Evolutionary conservation across 805 yeast species (phyloP).

Genomic region (Komagataella populi): DNA sequence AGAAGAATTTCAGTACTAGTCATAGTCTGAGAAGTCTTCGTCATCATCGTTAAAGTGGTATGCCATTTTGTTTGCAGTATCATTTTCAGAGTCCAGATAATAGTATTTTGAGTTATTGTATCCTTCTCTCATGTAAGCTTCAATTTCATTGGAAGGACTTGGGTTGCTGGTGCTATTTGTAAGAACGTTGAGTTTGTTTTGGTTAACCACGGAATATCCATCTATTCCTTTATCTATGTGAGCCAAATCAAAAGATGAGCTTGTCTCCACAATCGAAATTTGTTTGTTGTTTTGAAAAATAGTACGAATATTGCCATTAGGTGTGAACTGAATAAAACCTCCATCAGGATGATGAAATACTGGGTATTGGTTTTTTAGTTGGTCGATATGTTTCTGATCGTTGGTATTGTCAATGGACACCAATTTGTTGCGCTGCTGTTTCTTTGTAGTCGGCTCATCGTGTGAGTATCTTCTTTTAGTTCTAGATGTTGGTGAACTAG

Average conservation of each 20-base stretch:
- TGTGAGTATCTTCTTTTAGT: slow-evolving; percentile 24
- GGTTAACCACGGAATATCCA: slow-evolving; percentile 14
- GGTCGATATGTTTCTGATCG: slow-evolving; percentile 9
- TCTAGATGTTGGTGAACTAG: slow-evolving; percentile 7
- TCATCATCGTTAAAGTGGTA: slow-evolving; percentile 3
- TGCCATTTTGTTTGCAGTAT: slow-evolving; percentile 1
- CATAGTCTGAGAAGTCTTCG: slow-evolving; percentile 2
- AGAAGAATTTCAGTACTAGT: not conserved
- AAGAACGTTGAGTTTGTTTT: not conserved
- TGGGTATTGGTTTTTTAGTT: slow-evolving; percentile 33
- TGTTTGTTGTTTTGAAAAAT: slow-evolving; percentile 26
- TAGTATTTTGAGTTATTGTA: slow-evolving; percentile 5
- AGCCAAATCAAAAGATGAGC: slow-evolving; percentile 18
- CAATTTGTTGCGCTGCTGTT: slow-evolving; percentile 9
- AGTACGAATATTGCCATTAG: slow-evolving; percentile 46
- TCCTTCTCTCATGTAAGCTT: slow-evolving; percentile 19
- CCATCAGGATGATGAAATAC: slow-evolving; percentile 49
- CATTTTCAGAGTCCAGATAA: slow-evolving; percentile 1
- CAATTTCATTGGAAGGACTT: slow-evolving; percentile 19
- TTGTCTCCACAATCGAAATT: slow-evolving; percentile 34
- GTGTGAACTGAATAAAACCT: slow-evolving; percentile 46
- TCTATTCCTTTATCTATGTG: slow-evolving; percentile 20
- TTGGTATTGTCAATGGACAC: slow-evolving; percentile 1
- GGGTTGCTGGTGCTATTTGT: slow-evolving; percentile 1
- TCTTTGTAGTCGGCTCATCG: slow-evolving; percentile 16